Conservation (phyloP, 2,329 filamentous ascomycete species). For the Penicillium sp. region DNA sequence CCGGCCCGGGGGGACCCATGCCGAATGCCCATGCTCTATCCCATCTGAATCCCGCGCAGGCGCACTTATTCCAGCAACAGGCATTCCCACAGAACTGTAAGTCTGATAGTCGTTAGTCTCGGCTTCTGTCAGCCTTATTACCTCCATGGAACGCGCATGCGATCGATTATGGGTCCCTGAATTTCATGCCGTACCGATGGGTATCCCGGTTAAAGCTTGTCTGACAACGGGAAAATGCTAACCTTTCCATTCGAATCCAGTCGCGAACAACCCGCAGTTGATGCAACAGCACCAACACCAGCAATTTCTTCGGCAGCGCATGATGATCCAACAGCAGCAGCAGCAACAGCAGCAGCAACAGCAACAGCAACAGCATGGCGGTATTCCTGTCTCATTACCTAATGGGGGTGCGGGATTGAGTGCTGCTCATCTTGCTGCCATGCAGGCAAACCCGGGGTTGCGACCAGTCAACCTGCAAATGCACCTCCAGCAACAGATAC, state of each 20-base stretch:
- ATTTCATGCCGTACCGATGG: too few relatives aligned
- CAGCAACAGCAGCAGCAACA: conserved; percentile 38
- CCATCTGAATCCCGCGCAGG: conserved; percentile 56
- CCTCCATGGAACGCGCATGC: too few relatives aligned
- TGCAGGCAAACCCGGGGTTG: conserved; percentile 44
- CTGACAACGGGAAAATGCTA: too few relatives aligned
- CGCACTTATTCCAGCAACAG: conserved; percentile 54
- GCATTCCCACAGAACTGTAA: conserved; percentile 44
- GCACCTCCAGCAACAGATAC: conserved; percentile 44
- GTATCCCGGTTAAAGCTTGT: too few relatives aligned
- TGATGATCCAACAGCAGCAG: conserved; percentile 25
- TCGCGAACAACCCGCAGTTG: conserved; percentile 46
- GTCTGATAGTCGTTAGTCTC: conserved; percentile 17
- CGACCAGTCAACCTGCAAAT: conserved; percentile 39
- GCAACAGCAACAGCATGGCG: conserved; percentile 32
- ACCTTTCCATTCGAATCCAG: too few relatives aligned
- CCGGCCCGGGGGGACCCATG: conserved; percentile 48
- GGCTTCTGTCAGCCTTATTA: too few relatives aligned
- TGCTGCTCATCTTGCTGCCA: conserved; percentile 44
- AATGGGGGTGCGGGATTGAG: conserved; percentile 43
- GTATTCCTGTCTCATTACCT: conserved; percentile 41
- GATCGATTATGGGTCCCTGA: too few relatives aligned
- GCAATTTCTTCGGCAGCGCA: conserved; percentile 18
- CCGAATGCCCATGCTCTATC: conserved; percentile 60
- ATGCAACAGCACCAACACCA: conserved; percentile 40